Base-by-base conservation (phyloP, 2,329 filamentous ascomycete species). In the Alternaria burnsii region DNA sequence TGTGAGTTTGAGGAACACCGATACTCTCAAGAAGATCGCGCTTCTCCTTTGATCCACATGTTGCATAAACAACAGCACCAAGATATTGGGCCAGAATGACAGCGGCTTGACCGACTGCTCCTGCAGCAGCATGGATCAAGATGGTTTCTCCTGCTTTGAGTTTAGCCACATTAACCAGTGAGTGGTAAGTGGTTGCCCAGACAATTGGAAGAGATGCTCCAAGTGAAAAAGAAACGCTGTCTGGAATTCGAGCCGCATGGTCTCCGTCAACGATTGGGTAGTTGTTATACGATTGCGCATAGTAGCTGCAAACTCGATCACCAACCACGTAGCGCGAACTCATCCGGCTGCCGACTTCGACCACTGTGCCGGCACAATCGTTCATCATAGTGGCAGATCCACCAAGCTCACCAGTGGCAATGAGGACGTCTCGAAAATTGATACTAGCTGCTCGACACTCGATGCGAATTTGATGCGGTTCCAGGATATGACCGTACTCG, bases 101-200 rank as follows among this genome's bases (percentile, higher is more conserved):
- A 0, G 55, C 54, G 41, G 59, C 61, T 36, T 60, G 61, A 18
- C 67, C 65, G 0, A 67, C 28, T 8, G 55, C 34, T 10, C n/a
- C 60, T 14, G 55, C 61, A 1, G 72, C 74, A 4, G 66, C 55
- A 30, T 76, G 72, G 5, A 80, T 75, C 16, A 80, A 66, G 4
- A 32, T 14, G 2, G 36, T 59, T 2, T 70, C 61, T 1, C 57
- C 61, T 24, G 56, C 48, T 1, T 26, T 14, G 6, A 73, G 16
- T 14, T 44, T 56, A 5, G 61, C 72, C 2, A 65, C 46, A 16
- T 70, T 43, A 1, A 63, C 44, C 12, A 74, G 48, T 0, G 65
- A 52, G 48, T 68, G 52, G 32, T 60, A 68, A 2, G 63, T 67
- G 3, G 71, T 72, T 10, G 36, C 46, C 44, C 63, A 63, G 3